A percentile compares a stretch with the other conserved stretches of the same genome.
phyloP scores from a whole-genome alignment of 257 asterid genomes.

The Capsicum pubescens region DNA sequence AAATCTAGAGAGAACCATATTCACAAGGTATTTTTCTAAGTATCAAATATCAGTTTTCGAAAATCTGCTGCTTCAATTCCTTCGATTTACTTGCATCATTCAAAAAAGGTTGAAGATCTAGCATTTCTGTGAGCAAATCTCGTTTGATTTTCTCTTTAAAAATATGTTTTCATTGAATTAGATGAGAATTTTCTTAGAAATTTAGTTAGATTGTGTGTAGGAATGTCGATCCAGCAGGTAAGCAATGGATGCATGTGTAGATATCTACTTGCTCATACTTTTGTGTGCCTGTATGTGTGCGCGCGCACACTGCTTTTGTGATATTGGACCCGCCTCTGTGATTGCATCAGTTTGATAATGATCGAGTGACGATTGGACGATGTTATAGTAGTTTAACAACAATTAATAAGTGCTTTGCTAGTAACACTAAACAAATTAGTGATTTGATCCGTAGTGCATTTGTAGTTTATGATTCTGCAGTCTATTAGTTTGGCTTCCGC shows the following conservation, averaged over 20 bases:
- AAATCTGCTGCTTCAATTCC: not conserved
- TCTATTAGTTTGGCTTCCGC: not conserved
- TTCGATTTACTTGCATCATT: not conserved
- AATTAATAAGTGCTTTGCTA: not conserved
- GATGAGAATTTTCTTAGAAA: not conserved
- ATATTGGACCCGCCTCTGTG: not conserved
- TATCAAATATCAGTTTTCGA: not conserved
- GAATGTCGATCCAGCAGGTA: not conserved
- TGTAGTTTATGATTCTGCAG: not conserved
- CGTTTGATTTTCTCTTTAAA: not conserved
- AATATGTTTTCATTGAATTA: not conserved
- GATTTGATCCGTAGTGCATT: not conserved
- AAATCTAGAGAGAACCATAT: not conserved
- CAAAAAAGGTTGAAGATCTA: not conserved
- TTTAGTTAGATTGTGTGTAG: not conserved
- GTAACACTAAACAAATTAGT: not conserved
- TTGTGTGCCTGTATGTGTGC: not conserved
- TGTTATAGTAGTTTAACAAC: too few species aligned
- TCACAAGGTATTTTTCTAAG: conserved; percentile 12
- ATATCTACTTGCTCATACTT: not conserved
- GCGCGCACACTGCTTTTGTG: not conserved
- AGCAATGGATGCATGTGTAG: not conserved
- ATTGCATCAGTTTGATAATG: too few species aligned
- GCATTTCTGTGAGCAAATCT: conserved; percentile 1
- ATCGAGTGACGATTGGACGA: too few species aligned